Evolutionary conservation across 1,284 basidiomycete species (phyloP), one percentile per base, ranked within the genome.

Genomic region (Trichosporon ovoides): DNA sequence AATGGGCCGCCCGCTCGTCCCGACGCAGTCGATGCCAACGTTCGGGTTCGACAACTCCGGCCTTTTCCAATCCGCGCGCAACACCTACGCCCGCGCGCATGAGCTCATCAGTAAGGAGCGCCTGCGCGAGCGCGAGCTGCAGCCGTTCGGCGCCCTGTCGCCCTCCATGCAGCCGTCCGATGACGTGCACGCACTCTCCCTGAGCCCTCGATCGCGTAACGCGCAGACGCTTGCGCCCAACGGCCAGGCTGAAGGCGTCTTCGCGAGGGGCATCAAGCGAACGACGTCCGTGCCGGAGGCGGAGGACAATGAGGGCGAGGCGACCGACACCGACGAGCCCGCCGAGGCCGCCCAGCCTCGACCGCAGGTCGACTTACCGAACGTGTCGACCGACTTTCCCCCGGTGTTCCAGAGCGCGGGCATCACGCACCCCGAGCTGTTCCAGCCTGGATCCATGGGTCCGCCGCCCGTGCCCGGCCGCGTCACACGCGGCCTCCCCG

Each of bases 1-100:
- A 4, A 66, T 68, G 55, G 63, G 64, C 33, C 66, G 70, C n/a
- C 53, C 64, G 1, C 67, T 75, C 33, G 60, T 65, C 11, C 65
- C 71, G 10, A 70, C 69, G 20, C 67, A 71, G 52, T 70, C 70
- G 0, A 61, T 68, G 38, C 73, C 73, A 31, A 58, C 60, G 22
- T 35, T 64, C 48, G 37, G 53, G 35, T 55, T 62, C 14, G 43
- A 46, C 40, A 46, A 49, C 7, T 37, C 59, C 35, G 64, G 40
- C 36, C 37, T 54, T 18, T 75, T 71, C 56, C 55, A 58, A 24
- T 68, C 66, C 52, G 58, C 56, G 7, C 53, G 53, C 31, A 34
- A 38, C 37, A 63, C 62, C 18, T 48, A 59, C 14, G 49, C 58
- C 7, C 60, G 69, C 35, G 66, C 72, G 11, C 65, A 67, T 35